Percentiles rank a stretch among this genome's conserved stretches.
Evolutionary conservation across 169 alveolate genomes (phyloP).

Genomic region (Eimeria tenella): DNA sequence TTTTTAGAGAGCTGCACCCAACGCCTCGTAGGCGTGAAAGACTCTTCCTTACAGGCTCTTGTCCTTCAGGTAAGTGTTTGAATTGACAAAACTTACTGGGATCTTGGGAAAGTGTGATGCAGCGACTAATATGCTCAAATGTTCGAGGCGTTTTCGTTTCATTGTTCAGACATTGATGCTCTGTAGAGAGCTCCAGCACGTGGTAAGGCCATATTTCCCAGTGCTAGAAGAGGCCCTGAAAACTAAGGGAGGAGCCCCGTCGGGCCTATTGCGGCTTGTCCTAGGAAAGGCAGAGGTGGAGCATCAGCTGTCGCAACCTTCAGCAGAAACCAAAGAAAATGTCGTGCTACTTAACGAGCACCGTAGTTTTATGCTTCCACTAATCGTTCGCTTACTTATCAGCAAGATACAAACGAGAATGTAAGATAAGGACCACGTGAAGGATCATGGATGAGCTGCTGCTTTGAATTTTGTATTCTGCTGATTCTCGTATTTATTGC

Average conservation of each 20-base stretch:
- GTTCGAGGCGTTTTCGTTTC: background rate
- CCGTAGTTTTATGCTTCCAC: slow-evolving; percentile 54
- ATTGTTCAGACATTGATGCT: slow-evolving; percentile 45
- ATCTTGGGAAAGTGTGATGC: too few species aligned
- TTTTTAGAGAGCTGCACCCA: slow-evolving; percentile 46
- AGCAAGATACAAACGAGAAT: slow-evolving; percentile 51
- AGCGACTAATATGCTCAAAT: background rate
- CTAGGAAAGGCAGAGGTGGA: slow-evolving; percentile 47
- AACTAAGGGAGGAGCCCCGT: slow-evolving; percentile 59
- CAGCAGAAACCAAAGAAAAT: slow-evolving; percentile 21
- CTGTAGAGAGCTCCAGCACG: slow-evolving; percentile 58
- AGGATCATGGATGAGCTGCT: background rate
- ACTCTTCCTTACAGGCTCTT: slow-evolving; percentile 33
- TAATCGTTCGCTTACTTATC: slow-evolving; percentile 52
- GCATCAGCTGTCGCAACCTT: slow-evolving; percentile 15
- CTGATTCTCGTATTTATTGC: background rate
- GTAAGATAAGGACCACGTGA: background rate
- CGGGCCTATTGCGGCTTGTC: slow-evolving; percentile 54
- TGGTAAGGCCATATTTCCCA: slow-evolving; percentile 30
- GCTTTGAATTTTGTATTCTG: background rate
- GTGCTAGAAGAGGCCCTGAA: slow-evolving; percentile 59
- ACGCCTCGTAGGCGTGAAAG: slow-evolving; percentile 52
- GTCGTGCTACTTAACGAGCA: slow-evolving; percentile 53
- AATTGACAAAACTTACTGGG: background rate
- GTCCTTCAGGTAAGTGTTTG: slow-evolving; percentile 40